These are phyloP conservation scores for Pontederia crassipes DNA, from an alignment of 176 grass and related monocot genomes.

Conservation along the genomic window DNA sequence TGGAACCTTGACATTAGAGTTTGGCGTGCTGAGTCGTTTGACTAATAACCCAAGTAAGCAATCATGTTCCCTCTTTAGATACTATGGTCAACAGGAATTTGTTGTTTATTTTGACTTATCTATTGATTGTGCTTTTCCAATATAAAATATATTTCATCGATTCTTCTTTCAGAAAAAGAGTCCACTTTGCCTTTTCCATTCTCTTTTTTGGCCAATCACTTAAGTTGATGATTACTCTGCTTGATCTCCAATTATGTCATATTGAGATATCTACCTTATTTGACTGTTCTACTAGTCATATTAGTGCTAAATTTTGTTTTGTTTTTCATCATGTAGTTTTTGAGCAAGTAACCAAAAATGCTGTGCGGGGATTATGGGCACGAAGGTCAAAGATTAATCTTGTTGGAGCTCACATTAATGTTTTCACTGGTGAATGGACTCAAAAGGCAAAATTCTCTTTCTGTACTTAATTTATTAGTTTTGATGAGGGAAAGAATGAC, in stretches of 20 bases:
- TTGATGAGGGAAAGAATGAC: too few relatives aligned
- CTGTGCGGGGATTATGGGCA: slow-evolving; percentile 88
- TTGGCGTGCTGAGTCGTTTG: slow-evolving; percentile 80
- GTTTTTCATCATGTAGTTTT: slow-evolving; percentile 53
- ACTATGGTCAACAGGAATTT: background rate
- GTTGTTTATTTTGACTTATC: background rate
- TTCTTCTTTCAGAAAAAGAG: background rate
- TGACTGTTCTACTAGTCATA: background rate
- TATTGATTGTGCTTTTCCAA: background rate
- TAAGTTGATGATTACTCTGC: background rate
- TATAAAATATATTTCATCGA: background rate
- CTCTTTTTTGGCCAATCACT: background rate
- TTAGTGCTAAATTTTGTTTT: background rate
- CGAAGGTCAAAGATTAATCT: slow-evolving; percentile 82
- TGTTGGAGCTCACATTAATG: slow-evolving; percentile 97
- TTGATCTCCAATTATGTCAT: background rate
- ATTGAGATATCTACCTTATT: background rate
- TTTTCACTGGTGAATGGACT: slow-evolving; percentile 98
- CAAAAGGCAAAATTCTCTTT: slow-evolving; percentile 51
- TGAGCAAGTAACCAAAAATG: slow-evolving; percentile 85
- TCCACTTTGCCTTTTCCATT: too few relatives aligned
- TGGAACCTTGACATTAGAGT: slow-evolving; percentile 93
- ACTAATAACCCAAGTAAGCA: slow-evolving; percentile 72
- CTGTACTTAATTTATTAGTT: background rate
- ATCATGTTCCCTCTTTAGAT: background rate